Percentiles rank a stretch among this genome's conserved stretches.
phyloP scores from a whole-genome alignment of 164 flowering plant genomes.

The Cinnamomum chago region DNA sequence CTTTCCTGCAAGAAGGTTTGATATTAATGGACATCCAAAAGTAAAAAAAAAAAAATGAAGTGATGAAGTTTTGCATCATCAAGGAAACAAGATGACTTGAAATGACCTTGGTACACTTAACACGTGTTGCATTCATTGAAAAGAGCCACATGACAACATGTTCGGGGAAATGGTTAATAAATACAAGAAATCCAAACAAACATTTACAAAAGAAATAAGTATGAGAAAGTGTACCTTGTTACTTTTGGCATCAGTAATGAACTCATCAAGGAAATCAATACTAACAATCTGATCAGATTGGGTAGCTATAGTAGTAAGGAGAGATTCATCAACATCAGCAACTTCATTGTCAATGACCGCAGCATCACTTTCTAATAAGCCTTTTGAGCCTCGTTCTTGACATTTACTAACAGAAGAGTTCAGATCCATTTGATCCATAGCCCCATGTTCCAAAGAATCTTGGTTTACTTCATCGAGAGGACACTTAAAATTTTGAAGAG shows the following conservation, averaged over 20 bases:
- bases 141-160: background rate
- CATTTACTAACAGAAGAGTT: constrained; percentile 5
- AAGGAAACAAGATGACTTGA: too few relatives aligned
- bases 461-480: constrained; percentile 10
- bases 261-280: constrained; percentile 58
- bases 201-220: background rate
- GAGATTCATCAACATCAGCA: constrained; percentile 26
- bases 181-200: too few relatives aligned
- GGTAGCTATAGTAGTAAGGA: constrained; percentile 14
- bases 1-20: too few relatives aligned
- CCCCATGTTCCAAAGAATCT: constrained; percentile 14
- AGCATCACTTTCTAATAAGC: constrained; percentile 14
- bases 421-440: constrained; percentile 9
- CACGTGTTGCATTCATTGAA: too few relatives aligned
- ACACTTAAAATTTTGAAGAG: background rate
- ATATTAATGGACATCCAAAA: too few relatives aligned
- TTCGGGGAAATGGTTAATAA: too few relatives aligned
- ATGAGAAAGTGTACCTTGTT: constrained; percentile 52
- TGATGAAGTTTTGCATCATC: too few relatives aligned
- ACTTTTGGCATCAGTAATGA: constrained; percentile 64
- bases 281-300: constrained; percentile 40
- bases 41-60: too few relatives aligned
- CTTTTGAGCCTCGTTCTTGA: constrained; percentile 15
- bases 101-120: too few relatives aligned
- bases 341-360: constrained; percentile 15